Evolutionary conservation across 345 rosid genomes (phyloP).

Genomic region (Salix caprea): DNA sequence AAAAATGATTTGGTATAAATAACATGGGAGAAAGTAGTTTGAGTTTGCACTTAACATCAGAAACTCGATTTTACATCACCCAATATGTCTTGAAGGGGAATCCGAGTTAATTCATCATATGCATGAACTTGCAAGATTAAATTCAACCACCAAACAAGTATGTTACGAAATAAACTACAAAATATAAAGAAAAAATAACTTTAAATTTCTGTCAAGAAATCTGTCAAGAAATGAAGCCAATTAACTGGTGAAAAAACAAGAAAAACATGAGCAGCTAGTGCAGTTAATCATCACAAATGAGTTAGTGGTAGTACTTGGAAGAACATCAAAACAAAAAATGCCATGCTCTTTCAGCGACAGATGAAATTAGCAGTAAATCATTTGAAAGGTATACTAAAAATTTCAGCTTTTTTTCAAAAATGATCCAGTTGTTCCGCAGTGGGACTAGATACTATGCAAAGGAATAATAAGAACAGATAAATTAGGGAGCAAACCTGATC

Average conservation of each 20-base stretch:
- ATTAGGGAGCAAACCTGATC: conserved; percentile 70
- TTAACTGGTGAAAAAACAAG: background rate
- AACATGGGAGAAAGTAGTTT: background rate
- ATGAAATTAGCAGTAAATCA: too few relatives aligned
- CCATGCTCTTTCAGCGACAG: too few relatives aligned
- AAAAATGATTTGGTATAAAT: background rate
- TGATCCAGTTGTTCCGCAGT: background rate
- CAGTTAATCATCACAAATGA: background rate
- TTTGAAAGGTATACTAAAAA: background rate
- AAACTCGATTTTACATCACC: conserved; percentile 56
- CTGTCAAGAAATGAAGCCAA: background rate
- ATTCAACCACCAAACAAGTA: background rate
- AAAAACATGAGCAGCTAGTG: background rate
- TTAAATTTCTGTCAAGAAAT: too few relatives aligned
- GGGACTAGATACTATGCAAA: background rate
- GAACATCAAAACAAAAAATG: background rate
- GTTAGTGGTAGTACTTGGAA: background rate
- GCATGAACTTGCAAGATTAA: conserved; percentile 1
- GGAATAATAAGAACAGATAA: background rate
- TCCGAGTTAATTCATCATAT: conserved; percentile 52
- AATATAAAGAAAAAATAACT: background rate
- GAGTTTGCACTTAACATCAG: conserved; percentile 39
- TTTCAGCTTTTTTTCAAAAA: background rate
- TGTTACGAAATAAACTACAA: background rate
- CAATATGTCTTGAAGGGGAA: conserved; percentile 53